These are phyloP conservation scores for Poa pratensis DNA, from an alignment of 176 grass and related monocot genomes.

Conservation along the genomic window DNA sequence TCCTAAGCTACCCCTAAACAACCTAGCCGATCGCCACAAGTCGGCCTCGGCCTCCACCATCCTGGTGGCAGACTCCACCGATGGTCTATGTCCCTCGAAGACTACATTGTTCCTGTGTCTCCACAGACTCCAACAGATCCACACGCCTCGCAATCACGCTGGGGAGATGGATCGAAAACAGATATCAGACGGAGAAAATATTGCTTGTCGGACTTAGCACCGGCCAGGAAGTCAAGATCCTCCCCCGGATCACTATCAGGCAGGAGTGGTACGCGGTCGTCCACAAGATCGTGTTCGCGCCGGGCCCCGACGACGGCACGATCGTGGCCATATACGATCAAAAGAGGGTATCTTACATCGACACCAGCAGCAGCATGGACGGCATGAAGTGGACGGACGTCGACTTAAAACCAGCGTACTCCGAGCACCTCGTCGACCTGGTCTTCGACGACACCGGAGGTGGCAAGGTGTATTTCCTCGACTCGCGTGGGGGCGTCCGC, in stretches of 20 bases:
- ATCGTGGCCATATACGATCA: neutral
- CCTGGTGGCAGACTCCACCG: too few species aligned
- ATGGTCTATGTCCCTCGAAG: too few species aligned
- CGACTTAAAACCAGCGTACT: rapidly evolving
- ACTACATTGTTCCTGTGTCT: too few species aligned
- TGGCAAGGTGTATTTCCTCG: neutral
- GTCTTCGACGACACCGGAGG: neutral
- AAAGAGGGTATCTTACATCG: neutral
- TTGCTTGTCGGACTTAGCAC: neutral
- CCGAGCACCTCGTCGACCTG: neutral
- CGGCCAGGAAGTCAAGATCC: neutral
- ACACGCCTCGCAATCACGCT: too few species aligned
- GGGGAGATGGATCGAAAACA: too few species aligned
- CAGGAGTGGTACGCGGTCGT: neutral
- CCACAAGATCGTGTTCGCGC: conserved; percentile 30
- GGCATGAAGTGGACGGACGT: neutral
- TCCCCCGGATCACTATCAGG: neutral
- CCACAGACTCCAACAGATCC: too few species aligned
- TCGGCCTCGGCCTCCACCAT: too few species aligned
- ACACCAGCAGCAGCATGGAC: neutral
- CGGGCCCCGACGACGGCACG: neutral
- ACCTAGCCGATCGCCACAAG: too few species aligned
- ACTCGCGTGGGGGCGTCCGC: neutral
- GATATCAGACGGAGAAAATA: neutral
- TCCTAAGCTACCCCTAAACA: too few species aligned